phyloP scores from a whole-genome alignment of 2,329 filamentous ascomycete genomes.

The Teratosphaeria destructans region DNA sequence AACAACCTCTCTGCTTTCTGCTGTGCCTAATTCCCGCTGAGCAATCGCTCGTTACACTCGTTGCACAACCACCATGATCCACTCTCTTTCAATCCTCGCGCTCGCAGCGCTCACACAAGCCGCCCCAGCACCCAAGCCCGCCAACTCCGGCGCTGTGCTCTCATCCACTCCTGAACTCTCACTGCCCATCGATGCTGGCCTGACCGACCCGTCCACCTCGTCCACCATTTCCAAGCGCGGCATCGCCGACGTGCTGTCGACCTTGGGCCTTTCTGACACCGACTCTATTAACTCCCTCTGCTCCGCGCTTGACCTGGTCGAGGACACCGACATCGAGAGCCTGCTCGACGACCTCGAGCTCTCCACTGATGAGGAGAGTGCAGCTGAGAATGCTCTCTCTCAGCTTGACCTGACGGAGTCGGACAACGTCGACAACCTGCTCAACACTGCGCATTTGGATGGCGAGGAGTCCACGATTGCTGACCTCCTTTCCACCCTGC shows the following conservation, averaged over 20 bases:
- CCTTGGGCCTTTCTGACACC: background rate
- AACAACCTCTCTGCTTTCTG: background rate
- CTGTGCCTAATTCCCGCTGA: background rate
- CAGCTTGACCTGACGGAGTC: background rate
- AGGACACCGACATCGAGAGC: background rate
- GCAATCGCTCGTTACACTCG: background rate
- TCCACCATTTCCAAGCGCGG: background rate
- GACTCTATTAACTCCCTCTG: background rate
- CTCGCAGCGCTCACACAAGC: background rate
- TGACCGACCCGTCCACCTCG: background rate
- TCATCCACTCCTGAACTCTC: background rate
- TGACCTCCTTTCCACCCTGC: background rate
- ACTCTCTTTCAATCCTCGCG: background rate
- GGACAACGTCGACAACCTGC: background rate
- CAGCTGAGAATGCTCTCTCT: background rate
- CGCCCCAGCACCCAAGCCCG: background rate
- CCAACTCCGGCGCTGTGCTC: background rate
- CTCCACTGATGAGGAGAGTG: background rate
- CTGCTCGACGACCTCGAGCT: background rate
- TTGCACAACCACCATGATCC: background rate
- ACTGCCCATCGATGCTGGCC: too few species aligned
- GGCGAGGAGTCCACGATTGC: background rate
- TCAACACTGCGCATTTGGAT: background rate
- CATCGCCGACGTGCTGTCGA: background rate
- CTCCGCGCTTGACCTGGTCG: background rate